These are phyloP conservation scores for Lactifluus volemus DNA, from an alignment of 768 basidiomycete genomes.

Conservation along the genomic window DNA sequence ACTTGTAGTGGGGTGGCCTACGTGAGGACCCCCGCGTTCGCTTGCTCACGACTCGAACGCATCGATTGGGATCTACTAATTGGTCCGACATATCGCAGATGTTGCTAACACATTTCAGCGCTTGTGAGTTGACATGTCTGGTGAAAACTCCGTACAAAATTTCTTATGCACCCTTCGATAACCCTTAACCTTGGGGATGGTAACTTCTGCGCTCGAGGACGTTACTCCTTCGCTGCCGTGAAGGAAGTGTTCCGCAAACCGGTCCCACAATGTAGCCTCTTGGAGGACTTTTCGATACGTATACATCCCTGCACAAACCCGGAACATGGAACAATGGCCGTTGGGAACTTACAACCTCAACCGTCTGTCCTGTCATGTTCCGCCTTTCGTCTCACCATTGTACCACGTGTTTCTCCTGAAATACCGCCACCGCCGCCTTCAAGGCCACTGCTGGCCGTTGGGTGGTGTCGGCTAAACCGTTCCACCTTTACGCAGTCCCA, in stretches of 20 bases:
- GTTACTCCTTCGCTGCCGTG: neutral
- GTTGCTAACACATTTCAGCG: slow-evolving; percentile 5
- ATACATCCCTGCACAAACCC: neutral
- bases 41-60: neutral
- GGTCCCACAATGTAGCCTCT: neutral
- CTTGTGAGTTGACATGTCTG: neutral
- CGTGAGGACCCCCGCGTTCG: neutral
- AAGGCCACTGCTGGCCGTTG: neutral
- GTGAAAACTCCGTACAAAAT: slow-evolving; percentile 3
- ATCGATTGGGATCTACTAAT: neutral
- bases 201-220: neutral
- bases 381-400: neutral
- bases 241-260: neutral
- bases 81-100: slow-evolving; percentile 6
- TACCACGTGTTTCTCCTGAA: neutral
- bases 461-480: neutral
- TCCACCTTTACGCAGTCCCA: neutral
- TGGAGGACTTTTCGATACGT: slow-evolving; percentile 3
- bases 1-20: neutral
- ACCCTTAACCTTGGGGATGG: neutral
- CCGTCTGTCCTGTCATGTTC: neutral
- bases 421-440: neutral
- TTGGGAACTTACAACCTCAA: neutral
- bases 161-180: neutral
- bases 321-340: neutral